phyloP scores from a whole-genome alignment of 75 land plant genomes.

The Larix kaempferi region DNA sequence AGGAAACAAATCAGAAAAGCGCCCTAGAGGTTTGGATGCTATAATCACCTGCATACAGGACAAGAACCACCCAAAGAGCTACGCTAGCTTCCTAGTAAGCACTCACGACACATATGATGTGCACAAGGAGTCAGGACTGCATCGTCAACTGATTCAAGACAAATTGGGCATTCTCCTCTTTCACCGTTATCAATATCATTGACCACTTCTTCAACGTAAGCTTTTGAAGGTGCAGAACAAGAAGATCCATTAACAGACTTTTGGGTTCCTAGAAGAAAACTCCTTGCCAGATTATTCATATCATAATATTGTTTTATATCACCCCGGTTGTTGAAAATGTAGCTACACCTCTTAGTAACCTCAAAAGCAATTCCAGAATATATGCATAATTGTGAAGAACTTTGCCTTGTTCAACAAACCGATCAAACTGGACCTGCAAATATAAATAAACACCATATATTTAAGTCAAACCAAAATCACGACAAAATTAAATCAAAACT shows the following conservation, averaged over 20 bases:
- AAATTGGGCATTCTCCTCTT: slow-evolving; percentile 83
- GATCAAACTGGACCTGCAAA: no score
- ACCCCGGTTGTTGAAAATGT: slow-evolving; percentile 41
- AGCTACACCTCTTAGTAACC: no score
- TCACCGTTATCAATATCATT: slow-evolving; percentile 62
- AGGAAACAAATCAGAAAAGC: not conserved
- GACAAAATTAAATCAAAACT: no score
- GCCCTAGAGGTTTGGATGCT: not conserved
- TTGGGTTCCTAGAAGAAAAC: slow-evolving; percentile 36
- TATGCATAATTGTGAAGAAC: no score
- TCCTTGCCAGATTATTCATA: slow-evolving; percentile 59
- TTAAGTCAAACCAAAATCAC: no score
- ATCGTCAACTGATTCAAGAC: slow-evolving; percentile 80
- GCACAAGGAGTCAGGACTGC: slow-evolving; percentile 91
- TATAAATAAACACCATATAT: no score
- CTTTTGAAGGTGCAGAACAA: slow-evolving; percentile 32
- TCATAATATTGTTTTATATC: slow-evolving; percentile 71
- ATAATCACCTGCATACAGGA: slow-evolving; percentile 65
- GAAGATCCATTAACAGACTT: slow-evolving; percentile 5
- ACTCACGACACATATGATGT: slow-evolving; percentile 86
- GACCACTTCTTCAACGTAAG: slow-evolving; percentile 76
- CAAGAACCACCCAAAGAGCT: slow-evolving; percentile 44
- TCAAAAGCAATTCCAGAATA: no score
- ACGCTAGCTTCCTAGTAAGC: slow-evolving; percentile 68
- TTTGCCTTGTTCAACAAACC: no score